Evolutionary conservation across 108 stramenopile genomes (phyloP).

Genomic region (Pseudonitzschia multistriata): DNA sequence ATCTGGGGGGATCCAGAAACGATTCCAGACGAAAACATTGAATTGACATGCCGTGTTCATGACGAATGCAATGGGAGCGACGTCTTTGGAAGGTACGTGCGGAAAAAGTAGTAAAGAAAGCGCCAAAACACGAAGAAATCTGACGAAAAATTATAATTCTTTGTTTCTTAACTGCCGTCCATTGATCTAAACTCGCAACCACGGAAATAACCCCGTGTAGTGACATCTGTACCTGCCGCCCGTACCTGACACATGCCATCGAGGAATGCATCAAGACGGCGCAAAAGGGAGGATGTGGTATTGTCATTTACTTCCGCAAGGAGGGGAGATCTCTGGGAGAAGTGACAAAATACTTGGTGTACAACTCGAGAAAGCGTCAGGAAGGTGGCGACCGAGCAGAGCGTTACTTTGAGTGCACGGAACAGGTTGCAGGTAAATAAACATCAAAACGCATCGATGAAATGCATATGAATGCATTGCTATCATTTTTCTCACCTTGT

Average conservation of each 20-base stretch:
- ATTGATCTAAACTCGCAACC: too few relatives aligned
- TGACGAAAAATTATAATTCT: too few relatives aligned
- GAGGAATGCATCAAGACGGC: slow-evolving; percentile 99
- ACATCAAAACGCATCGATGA: background rate
- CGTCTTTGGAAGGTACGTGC: slow-evolving; percentile 83
- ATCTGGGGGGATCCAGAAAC: slow-evolving; percentile 98
- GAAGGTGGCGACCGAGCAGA: slow-evolving; percentile 94
- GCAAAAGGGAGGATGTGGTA: slow-evolving; percentile 89
- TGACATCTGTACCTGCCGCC: slow-evolving; percentile 97
- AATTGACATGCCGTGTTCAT: slow-evolving; percentile 95
- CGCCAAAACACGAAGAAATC: background rate
- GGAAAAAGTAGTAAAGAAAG: background rate
- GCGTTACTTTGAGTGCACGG: slow-evolving; percentile 97
- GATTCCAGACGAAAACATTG: slow-evolving; percentile 96
- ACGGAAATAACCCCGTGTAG: background rate
- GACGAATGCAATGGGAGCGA: slow-evolving; percentile 99
- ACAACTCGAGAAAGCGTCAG: slow-evolving; percentile 98
- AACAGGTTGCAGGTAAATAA: slow-evolving; percentile 73
- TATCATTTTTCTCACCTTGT: background rate
- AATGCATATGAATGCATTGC: background rate
- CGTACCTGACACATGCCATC: slow-evolving; percentile 98
- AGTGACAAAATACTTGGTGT: slow-evolving; percentile 98
- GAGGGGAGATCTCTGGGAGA: slow-evolving; percentile 96
- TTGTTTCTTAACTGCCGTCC: too few relatives aligned
- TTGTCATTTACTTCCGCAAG: slow-evolving; percentile 98